These are phyloP conservation scores for Euptelea pleiosperma DNA, from an alignment of 164 flowering plant species.

Conservation along the genomic window DNA sequence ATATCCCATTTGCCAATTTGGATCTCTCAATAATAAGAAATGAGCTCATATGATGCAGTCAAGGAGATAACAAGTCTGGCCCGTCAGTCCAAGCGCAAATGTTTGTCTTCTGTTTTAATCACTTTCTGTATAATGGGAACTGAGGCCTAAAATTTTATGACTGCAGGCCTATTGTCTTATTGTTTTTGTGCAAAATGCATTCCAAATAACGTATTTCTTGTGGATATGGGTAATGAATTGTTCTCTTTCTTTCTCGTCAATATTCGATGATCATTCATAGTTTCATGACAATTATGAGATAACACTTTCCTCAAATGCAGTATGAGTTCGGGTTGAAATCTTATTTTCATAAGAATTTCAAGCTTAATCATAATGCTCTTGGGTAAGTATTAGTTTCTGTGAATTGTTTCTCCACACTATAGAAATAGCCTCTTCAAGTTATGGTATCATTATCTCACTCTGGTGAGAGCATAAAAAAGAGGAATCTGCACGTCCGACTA, in stretches of 20 bases:
- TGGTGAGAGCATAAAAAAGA: no score
- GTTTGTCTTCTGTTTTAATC: no score
- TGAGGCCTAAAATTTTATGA: no score
- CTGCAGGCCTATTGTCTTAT: not conserved
- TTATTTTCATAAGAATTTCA: constrained; percentile 43
- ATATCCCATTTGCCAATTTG: no score
- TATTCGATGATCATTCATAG: not conserved
- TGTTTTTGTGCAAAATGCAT: constrained; percentile 74
- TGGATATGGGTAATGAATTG: constrained; percentile 82
- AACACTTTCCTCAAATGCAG: constrained; percentile 26
- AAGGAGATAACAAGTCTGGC: no score
- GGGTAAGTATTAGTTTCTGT: constrained; percentile 52
- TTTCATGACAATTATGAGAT: not conserved
- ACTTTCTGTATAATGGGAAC: no score
- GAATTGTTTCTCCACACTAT: not conserved
- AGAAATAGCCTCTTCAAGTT: no score
- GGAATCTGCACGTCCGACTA: no score
- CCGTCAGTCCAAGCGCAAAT: no score
- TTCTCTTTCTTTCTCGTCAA: not conserved
- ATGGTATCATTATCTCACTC: no score
- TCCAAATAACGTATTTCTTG: constrained; percentile 82
- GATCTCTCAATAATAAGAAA: no score
- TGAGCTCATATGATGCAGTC: no score
- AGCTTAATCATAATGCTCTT: constrained; percentile 35
- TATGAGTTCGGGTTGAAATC: constrained; percentile 57